These are phyloP conservation scores for Macrolepiota fuliginosa DNA, from an alignment of 768 basidiomycete species.

Conservation along the genomic window DNA sequence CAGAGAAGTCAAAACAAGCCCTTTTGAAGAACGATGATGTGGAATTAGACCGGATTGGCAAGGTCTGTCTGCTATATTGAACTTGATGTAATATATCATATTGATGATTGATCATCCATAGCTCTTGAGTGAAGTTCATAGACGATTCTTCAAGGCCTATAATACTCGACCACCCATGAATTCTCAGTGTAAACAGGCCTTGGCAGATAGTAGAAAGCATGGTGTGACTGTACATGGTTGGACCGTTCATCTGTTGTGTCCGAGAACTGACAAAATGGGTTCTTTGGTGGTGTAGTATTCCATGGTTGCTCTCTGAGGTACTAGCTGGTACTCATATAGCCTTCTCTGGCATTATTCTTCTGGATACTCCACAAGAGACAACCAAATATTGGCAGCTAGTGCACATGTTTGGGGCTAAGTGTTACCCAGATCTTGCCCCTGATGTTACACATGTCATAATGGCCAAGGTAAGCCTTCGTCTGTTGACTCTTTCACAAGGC, in stretches of 20 bases:
- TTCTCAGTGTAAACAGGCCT: constrained; percentile 27
- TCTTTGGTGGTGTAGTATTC: constrained; percentile 71
- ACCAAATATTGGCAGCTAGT: constrained; percentile 88
- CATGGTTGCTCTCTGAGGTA: constrained; percentile 69
- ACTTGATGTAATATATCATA: constrained; percentile 1
- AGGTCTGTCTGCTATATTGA: constrained; percentile 38
- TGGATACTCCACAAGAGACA: constrained; percentile 75
- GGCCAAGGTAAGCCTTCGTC: constrained; percentile 57
- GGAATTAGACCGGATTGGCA: constrained; percentile 74
- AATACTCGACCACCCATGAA: constrained; percentile 37
- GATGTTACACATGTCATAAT: constrained; percentile 89
- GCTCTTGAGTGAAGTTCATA: constrained; percentile 83
- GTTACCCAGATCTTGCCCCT: constrained; percentile 62
- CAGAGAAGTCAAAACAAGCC: constrained; percentile 62
- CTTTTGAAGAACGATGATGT: constrained; percentile 84
- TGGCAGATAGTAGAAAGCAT: constrained; percentile 32
- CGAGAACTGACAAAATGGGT: not conserved
- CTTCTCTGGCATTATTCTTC: constrained; percentile 93
- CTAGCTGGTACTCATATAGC: constrained; percentile 80
- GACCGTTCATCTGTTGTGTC: not conserved
- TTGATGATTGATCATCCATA: constrained; percentile 25
- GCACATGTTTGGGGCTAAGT: constrained; percentile 83
- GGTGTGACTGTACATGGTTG: constrained; percentile 75
- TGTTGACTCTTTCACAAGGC: not conserved
- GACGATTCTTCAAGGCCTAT: constrained; percentile 69